phyloP scores from a whole-genome alignment of 140 eudicot species.

The Cichorium intybus region DNA sequence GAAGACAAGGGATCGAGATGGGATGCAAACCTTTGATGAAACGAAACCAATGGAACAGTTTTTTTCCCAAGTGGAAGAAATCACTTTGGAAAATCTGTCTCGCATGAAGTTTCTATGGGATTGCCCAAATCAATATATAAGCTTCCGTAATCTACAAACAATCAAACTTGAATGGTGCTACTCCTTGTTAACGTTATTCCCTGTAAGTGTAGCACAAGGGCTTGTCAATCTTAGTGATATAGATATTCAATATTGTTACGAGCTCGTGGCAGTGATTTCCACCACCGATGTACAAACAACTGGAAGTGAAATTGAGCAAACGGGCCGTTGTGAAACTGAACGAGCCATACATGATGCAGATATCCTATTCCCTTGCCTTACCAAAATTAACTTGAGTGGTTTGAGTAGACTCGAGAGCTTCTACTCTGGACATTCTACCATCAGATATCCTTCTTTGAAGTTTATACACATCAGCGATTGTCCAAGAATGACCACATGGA shows the following conservation, averaged over 20 bases:
- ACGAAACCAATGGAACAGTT: neutral
- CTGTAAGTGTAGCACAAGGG: neutral
- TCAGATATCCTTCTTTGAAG: constrained; percentile 9
- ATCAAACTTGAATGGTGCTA: neutral
- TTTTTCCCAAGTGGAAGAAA: neutral
- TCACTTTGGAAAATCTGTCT: neutral
- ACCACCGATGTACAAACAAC: neutral
- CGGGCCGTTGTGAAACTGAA: neutral
- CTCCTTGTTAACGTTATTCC: constrained; percentile 1
- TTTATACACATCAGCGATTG: neutral
- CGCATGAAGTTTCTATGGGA: constrained; percentile 4
- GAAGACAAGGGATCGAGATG: neutral
- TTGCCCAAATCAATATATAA: neutral
- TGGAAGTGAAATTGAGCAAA: neutral
- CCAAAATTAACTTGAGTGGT: neutral
- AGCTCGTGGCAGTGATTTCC: neutral
- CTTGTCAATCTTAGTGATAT: neutral
- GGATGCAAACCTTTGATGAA: neutral
- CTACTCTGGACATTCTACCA: neutral
- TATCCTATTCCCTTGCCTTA: neutral
- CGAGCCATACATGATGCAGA: too few species aligned
- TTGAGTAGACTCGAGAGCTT: constrained; percentile 1
- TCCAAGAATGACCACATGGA: constrained; percentile 4
- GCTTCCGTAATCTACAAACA: neutral
- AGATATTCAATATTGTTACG: neutral